A percentile compares a stretch with the other conserved stretches of the same genome.
Conservation (phyloP, 225 moss, liverwort and hornwort genomes). For the Climacium dendroides region DNA sequence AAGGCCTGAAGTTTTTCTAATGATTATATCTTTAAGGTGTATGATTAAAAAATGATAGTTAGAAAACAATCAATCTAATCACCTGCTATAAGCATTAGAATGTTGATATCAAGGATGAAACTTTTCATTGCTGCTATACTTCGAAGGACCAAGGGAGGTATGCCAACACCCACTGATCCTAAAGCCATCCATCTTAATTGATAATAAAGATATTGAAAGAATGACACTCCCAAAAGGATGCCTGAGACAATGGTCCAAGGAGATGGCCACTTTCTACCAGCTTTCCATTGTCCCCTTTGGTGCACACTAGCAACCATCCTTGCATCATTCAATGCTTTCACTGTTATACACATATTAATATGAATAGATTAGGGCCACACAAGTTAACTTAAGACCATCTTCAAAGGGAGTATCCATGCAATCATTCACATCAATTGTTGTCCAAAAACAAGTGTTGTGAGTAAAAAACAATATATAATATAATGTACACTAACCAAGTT, state of each 20-base stretch:
- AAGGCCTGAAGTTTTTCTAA: too few species aligned
- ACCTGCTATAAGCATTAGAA: conserved; percentile 56
- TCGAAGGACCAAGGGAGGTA: conserved; percentile 23
- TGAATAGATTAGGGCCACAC: background rate
- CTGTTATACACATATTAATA: background rate
- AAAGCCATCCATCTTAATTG: conserved; percentile 49
- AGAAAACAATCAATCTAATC: background rate
- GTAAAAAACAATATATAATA: background rate
- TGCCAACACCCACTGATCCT: conserved; percentile 37
- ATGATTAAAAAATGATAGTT: background rate
- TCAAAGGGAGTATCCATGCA: background rate
- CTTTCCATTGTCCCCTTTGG: conserved; percentile 34
- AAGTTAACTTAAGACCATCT: background rate
- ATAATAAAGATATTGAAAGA: conserved; percentile 36
- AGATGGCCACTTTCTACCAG: conserved; percentile 36
- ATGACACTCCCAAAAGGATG: conserved; percentile 27
- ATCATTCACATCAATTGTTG: background rate
- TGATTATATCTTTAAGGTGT: background rate
- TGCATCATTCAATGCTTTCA: conserved; percentile 46
- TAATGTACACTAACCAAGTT: conserved; percentile 15
- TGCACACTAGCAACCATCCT: conserved; percentile 42
- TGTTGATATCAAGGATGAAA: conserved; percentile 48
- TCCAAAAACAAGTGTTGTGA: background rate
- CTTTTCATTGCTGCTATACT: conserved; percentile 28
- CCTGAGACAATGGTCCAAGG: conserved; percentile 41